Evolutionary conservation across 768 basidiomycete genomes (phyloP), one percentile per base, ranked within the genome.

Genomic region (Macrocybe gigantea): DNA sequence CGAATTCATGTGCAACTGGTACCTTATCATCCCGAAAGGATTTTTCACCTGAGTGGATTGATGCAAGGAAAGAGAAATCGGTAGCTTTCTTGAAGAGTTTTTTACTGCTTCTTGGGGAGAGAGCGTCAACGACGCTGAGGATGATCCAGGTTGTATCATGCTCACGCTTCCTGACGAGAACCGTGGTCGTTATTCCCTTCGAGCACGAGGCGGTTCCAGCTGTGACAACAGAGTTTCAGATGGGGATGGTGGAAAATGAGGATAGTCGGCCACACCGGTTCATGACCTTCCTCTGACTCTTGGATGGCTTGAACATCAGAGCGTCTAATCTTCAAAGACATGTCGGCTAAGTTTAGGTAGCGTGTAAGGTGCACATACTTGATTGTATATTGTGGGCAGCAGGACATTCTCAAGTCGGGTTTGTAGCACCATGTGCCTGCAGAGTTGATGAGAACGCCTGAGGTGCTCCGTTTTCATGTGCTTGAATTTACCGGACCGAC

Each of bases 321-420:
- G 79, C 82, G 60, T 87, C 88, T 44, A 89, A 73, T 60, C 87
- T 90, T 45, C 10, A 44, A 33, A 39, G 22, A 11, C n/a, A 9
- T 12, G 33, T 13, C 35, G 36, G 33, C 33, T 47, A 33, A 35
- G 49, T 30, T 45, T 45, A 49, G 35, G 47, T 15, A 51, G 15
- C 34, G 36, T 32, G 32, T 14, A 52, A 38, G 51, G 30, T 37
- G 22, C 52, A 43, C 61, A 13, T 56, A 88, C 92, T 80, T 89
- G 63, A 97, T 97, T 3, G 95, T 92, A 61, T 96, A 95, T 55
- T 93, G 88, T 1, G 94, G 91, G 61, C 95, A 98, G 61, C 95
- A 97, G 7, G 92, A 85, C 5, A 66, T 62, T 52, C 71, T 76
- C 64, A 94, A 70, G 63, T 94, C 83, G 4, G 93, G 93, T 53